A percentile compares a stretch with the other conserved stretches of the same genome.
Conservation (phyloP, 495 filamentous ascomycete genomes). For the Annulohypoxylon moriforme region DNA sequence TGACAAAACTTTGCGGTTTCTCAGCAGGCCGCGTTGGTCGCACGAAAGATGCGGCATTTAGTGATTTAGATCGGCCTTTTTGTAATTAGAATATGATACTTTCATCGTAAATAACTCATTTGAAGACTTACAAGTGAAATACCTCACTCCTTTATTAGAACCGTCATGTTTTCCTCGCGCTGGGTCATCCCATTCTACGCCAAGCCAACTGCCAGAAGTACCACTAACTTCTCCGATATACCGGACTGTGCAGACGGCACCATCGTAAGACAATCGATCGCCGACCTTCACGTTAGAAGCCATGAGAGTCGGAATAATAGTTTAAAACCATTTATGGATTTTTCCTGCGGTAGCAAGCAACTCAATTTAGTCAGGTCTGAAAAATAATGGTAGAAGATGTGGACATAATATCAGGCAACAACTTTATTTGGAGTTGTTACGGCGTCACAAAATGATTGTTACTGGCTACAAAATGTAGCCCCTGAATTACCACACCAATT, state of each 20-base stretch:
- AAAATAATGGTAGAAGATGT: neutral
- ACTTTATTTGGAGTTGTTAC: constrained; percentile 32
- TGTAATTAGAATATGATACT: constrained; percentile 12
- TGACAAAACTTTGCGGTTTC: constrained; percentile 73
- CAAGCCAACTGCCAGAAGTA: constrained; percentile 86
- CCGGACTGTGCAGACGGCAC: constrained; percentile 81
- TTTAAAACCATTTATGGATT: constrained; percentile 8
- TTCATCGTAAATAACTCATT: neutral
- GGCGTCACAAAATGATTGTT: constrained; percentile 19
- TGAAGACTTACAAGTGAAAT: constrained; percentile 78
- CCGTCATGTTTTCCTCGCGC: constrained; percentile 90
- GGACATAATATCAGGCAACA: constrained; percentile 27
- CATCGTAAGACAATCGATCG: constrained; percentile 81
- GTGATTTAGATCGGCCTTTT: constrained; percentile 71
- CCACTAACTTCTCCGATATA: constrained; percentile 82
- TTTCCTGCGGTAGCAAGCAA: neutral
- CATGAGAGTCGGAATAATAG: constrained; percentile 18
- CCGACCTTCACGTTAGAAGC: constrained; percentile 58
- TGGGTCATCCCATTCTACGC: constrained; percentile 96
- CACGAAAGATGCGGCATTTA: constrained; percentile 85
- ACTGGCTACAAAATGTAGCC: constrained; percentile 2
- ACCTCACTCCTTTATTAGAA: constrained; percentile 77
- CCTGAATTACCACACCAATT: constrained; percentile 11
- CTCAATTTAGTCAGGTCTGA: neutral
- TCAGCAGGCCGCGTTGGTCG: constrained; percentile 79